Evolutionary conservation across 2,329 filamentous ascomycete species (phyloP).

Genomic region (Didymellaceae sp.): DNA sequence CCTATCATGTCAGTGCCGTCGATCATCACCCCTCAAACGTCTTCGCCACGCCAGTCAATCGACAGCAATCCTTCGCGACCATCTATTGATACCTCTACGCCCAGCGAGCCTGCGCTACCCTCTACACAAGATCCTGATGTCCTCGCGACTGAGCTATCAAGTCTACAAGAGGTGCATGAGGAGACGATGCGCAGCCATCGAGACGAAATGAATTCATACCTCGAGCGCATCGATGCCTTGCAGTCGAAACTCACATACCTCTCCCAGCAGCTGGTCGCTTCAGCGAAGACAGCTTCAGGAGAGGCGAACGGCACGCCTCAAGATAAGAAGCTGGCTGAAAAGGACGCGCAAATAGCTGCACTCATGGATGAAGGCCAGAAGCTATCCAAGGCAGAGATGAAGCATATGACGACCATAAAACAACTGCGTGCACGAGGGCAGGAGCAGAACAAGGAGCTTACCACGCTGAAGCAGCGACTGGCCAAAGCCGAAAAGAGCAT

Average conservation of each 20-base stretch:
- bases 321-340: slow-evolving; percentile 84
- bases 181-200: slow-evolving; percentile 67
- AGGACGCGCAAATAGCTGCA: slow-evolving; percentile 86
- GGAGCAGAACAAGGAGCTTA: slow-evolving; percentile 60
- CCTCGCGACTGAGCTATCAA: slow-evolving; percentile 55
- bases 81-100: slow-evolving; percentile 34
- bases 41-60: slow-evolving; percentile 43
- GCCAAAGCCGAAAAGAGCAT: slow-evolving; percentile 70
- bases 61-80: slow-evolving; percentile 43
- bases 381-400: slow-evolving; percentile 84
- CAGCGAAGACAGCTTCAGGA: slow-evolving; percentile 71
- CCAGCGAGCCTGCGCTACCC: slow-evolving; percentile 44
- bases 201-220: slow-evolving; percentile 81
- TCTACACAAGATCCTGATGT: slow-evolving; percentile 32
- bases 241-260: slow-evolving; percentile 91
- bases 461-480: slow-evolving; percentile 64
- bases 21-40: slow-evolving; percentile 36
- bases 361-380: slow-evolving; percentile 93
- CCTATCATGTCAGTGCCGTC: slow-evolving; percentile 42
- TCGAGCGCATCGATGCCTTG: slow-evolving; percentile 89
- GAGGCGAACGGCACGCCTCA: slow-evolving; percentile 39
- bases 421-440: slow-evolving; percentile 66
- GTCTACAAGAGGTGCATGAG: slow-evolving; percentile 59
- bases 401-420: slow-evolving; percentile 82
- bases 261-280: slow-evolving; percentile 77